Evolutionary conservation across 1,284 basidiomycete genomes (phyloP), one percentile per base, ranked within the genome.

Genomic region (Tylopilus sp.): DNA sequence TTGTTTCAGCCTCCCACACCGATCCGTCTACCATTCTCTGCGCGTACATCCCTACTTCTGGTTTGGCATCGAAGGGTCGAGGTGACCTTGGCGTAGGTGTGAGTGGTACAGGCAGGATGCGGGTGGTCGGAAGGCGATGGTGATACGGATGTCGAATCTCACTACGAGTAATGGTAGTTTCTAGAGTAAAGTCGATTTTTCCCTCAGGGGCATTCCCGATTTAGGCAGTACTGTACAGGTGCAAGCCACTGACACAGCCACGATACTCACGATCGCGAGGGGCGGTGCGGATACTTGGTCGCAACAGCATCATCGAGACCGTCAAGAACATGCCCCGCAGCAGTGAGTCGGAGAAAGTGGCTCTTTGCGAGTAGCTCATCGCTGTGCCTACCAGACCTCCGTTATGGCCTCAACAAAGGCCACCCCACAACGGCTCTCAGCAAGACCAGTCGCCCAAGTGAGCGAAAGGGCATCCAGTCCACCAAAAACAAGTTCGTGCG

Each of bases 381-480:
- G 3, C 31, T 44, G 45, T 51, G 34, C 38, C 41, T 18, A 41
- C 38, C 57, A 97, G 96, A 96, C 78, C 75, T 95, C 71, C 90
- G 92, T 66, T 78, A 79, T 74, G 97, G 97, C 67, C 78, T 82
- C 67, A 97, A 96, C 84, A 86, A 88, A 67, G 97, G 97, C 63
- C 89, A 89, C 79, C 86, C 90, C 60, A 97, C 95, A 50, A 97
- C 92, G 51, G 72, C 86, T 65, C 89, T 97, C 68, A 76, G 86
- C 63, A 87, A 91, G 74, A 73, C 74, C 48, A 73, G 78, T 46
- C 87, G 88, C 70, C 95, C 95, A 51, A 89, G 87, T 65, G 85
- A 96, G 69, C 89, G 92, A 74, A 99, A 98, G 82, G 97, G 96
- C 60, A 73, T 84, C 62, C 81, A 84, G 69, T 88, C 89, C 51